Evolutionary conservation across 805 yeast species (phyloP).

Genomic region (Saccharomyces kudriavzevii): DNA sequence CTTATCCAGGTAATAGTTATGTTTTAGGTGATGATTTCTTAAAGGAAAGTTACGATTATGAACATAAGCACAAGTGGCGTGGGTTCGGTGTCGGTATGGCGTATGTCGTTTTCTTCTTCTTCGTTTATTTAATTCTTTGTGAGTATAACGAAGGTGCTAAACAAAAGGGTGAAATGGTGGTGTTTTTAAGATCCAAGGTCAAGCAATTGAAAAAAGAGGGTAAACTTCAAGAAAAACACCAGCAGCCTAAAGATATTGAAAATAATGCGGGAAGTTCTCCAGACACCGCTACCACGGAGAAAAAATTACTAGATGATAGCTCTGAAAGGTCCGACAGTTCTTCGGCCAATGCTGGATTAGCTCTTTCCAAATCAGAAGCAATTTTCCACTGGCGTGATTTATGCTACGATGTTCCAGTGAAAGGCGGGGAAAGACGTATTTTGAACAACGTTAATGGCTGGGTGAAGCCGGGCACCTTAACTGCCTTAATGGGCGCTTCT

Average conservation of each 20-base stretch:
- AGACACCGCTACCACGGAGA: slow-evolving; percentile 3
- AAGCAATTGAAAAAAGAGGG: slow-evolving; percentile 38
- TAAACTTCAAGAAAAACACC: slow-evolving; percentile 18
- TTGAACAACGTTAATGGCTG: slow-evolving; percentile 56
- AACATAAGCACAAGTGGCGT: slow-evolving; percentile 49
- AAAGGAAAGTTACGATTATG: slow-evolving; percentile 36
- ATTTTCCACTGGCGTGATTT: slow-evolving; percentile 66
- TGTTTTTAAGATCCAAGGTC: slow-evolving; percentile 47
- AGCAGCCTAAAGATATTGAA: slow-evolving; percentile 24
- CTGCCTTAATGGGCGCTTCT: slow-evolving; percentile 61
- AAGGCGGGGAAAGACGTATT: slow-evolving; percentile 45
- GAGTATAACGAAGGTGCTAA: slow-evolving; percentile 55
- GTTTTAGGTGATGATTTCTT: slow-evolving; percentile 51
- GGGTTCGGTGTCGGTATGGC: slow-evolving; percentile 55
- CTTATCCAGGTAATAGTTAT: slow-evolving; percentile 40
- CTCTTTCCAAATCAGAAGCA: slow-evolving; percentile 28
- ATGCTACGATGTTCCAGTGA: slow-evolving; percentile 52
- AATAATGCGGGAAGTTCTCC: slow-evolving; percentile 11
- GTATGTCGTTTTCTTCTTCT: slow-evolving; percentile 46
- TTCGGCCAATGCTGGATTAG: background rate
- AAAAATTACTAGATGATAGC: slow-evolving; percentile 1
- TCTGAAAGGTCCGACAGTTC: background rate
- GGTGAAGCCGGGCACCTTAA: slow-evolving; percentile 66
- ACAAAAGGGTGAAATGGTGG: slow-evolving; percentile 64
- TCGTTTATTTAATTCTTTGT: slow-evolving; percentile 43